These are phyloP conservation scores for Nitzschia sp. DNA, from an alignment of 108 stramenopile genomes.

Conservation along the genomic window DNA sequence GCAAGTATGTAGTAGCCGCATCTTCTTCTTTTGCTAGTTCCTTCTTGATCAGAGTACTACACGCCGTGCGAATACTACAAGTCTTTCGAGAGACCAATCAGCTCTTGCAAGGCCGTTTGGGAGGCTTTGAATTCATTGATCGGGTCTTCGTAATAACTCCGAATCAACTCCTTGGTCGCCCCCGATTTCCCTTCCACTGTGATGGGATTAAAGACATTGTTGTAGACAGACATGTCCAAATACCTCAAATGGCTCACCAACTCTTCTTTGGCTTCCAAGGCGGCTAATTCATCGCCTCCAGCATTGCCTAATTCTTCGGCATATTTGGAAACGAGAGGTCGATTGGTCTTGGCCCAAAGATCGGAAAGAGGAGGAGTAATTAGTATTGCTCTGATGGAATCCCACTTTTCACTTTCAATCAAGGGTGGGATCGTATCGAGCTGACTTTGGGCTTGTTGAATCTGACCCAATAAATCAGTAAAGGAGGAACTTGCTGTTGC, in stretches of 20 bases:
- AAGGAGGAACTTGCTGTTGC: neutral
- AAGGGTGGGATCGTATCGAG: conserved; percentile 62
- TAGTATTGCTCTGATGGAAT: conserved; percentile 67
- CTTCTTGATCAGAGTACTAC: too few species aligned
- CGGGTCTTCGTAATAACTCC: conserved; percentile 81
- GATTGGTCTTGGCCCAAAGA: conserved; percentile 32
- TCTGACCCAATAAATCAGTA: neutral
- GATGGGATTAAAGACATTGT: conserved; percentile 87
- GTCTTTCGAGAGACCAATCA: conserved; percentile 14
- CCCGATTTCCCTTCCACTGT: conserved; percentile 57
- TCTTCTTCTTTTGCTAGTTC: too few species aligned
- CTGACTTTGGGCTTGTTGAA: conserved; percentile 50
- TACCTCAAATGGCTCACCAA: conserved; percentile 66
- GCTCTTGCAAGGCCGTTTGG: conserved; percentile 49
- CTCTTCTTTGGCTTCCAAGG: conserved; percentile 73
- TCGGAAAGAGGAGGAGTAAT: conserved; percentile 41
- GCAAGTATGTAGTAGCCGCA: too few species aligned
- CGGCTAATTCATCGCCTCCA: conserved; percentile 80
- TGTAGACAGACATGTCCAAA: conserved; percentile 85
- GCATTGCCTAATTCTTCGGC: conserved; percentile 65
- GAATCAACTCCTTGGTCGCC: conserved; percentile 70
- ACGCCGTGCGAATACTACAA: too few species aligned
- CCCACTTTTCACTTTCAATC: conserved; percentile 82
- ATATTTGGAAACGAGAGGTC: conserved; percentile 33
- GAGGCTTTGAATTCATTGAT: conserved; percentile 69